These are phyloP conservation scores for Pyrenophora seminiperda DNA, from an alignment of 2,329 filamentous ascomycete genomes.

Conservation along the genomic window DNA sequence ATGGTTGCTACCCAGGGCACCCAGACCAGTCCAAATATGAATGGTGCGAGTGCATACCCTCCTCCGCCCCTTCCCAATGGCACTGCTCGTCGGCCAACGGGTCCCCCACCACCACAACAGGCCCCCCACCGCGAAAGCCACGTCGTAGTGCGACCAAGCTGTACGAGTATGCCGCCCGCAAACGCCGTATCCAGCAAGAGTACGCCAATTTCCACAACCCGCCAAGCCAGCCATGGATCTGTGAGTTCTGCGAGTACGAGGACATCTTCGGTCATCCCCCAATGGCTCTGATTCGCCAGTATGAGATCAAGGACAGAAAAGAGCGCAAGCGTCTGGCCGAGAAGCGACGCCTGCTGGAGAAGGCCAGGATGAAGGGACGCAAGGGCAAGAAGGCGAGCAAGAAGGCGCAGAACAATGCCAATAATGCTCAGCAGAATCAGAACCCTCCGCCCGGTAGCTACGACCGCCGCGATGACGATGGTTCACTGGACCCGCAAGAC, in stretches of 20 bases:
- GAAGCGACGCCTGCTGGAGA: constrained; percentile 81
- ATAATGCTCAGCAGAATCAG: constrained; percentile 39
- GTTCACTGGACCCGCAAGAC: constrained; percentile 38
- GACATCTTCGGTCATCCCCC: constrained; percentile 90
- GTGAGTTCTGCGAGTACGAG: constrained; percentile 98
- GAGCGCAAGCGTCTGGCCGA: constrained; percentile 85
- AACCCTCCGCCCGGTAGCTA: constrained; percentile 38
- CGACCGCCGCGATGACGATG: constrained; percentile 41
- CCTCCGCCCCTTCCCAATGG: constrained; percentile 31
- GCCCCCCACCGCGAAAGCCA: constrained; percentile 64
- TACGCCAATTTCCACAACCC: constrained; percentile 77
- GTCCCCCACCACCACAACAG: constrained; percentile 47
- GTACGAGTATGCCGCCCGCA: constrained; percentile 74
- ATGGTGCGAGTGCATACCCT: constrained; percentile 36
- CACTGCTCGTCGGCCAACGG: constrained; percentile 45
- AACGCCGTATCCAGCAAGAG: constrained; percentile 77
- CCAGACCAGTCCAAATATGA: constrained; percentile 61
- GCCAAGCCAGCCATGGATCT: constrained; percentile 89
- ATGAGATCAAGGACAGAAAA: constrained; percentile 91
- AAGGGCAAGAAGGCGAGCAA: constrained; percentile 87
- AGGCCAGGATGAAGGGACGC: constrained; percentile 89
- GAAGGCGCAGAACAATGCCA: constrained; percentile 50
- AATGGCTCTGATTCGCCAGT: constrained; percentile 81
- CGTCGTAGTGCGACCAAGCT: constrained; percentile 69
- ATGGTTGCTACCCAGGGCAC: constrained; percentile 59